Evolutionary conservation across 352 stramenopile genomes (phyloP).

Genomic region (Albugo laibachii): DNA sequence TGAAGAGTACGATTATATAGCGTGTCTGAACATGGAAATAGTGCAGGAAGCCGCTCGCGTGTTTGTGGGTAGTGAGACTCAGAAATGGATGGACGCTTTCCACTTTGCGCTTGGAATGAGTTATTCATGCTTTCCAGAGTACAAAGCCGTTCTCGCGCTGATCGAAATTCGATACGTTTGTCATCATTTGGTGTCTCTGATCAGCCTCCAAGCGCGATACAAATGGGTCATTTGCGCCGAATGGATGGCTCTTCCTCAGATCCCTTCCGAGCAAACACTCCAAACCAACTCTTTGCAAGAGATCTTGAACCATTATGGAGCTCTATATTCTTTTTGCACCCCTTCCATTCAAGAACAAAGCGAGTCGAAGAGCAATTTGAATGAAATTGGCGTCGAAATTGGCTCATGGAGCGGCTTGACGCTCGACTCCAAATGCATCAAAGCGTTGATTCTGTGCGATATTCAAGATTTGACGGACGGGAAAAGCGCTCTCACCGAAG

Average conservation of each 20-base stretch:
- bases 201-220: slow-evolving; percentile 35
- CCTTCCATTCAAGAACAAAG: neutral
- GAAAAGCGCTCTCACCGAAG: slow-evolving; percentile 45
- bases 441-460: slow-evolving; percentile 56
- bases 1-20: slow-evolving; percentile 27
- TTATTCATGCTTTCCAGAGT: slow-evolving; percentile 41
- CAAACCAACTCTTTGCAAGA: slow-evolving; percentile 37
- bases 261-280: neutral
- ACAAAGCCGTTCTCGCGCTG: slow-evolving; percentile 36
- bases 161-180: slow-evolving; percentile 68
- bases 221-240: slow-evolving; percentile 62
- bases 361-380: neutral
- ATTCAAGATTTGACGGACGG: slow-evolving; percentile 61
- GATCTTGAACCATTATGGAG: slow-evolving; percentile 54
- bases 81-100: slow-evolving; percentile 46
- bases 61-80: slow-evolving; percentile 14
- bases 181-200: slow-evolving; percentile 51
- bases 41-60: slow-evolving; percentile 48
- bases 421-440: slow-evolving; percentile 27
- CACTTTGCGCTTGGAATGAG: slow-evolving; percentile 46
- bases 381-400: neutral
- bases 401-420: slow-evolving; percentile 12
- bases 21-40: slow-evolving; percentile 41
- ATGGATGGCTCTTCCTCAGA: slow-evolving; percentile 15
- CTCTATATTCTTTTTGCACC: slow-evolving; percentile 15